Conservation (phyloP, 805 yeast species). For the Diddensiella caesifluorescens region DNA sequence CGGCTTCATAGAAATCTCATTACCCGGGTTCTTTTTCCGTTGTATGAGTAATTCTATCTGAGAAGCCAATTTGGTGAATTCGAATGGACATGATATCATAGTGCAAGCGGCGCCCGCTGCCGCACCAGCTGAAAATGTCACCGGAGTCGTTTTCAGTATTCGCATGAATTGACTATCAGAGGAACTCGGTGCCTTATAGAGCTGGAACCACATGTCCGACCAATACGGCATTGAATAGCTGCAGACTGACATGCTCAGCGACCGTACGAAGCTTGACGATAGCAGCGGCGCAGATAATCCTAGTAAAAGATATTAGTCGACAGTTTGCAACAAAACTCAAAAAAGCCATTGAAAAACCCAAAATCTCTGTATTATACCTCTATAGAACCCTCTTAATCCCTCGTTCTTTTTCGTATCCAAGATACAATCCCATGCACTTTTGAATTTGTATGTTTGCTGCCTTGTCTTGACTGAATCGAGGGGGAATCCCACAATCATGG, state of each 20-base stretch:
- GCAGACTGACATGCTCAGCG: conserved; percentile 61
- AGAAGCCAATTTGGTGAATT: conserved; percentile 73
- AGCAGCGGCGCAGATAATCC: conserved; percentile 59
- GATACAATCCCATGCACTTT: conserved; percentile 53
- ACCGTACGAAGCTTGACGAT: conserved; percentile 54
- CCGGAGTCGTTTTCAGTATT: conserved; percentile 17
- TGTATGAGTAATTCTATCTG: conserved; percentile 51
- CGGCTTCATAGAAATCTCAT: conserved; percentile 16
- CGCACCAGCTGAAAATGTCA: conserved; percentile 47
- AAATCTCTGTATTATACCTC: conserved; percentile 42
- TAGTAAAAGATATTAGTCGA: too few species aligned
- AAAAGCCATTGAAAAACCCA: not conserved
- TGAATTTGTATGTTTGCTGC: conserved; percentile 71
- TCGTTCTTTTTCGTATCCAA: conserved; percentile 50
- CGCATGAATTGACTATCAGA: conserved; percentile 8
- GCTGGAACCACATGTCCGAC: conserved; percentile 16
- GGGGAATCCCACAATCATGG: conserved; percentile 76
- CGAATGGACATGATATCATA: conserved; percentile 73
- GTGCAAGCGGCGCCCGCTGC: conserved; percentile 53
- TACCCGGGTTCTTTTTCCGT: conserved; percentile 27
- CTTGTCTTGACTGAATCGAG: conserved; percentile 82
- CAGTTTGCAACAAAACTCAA: too few species aligned
- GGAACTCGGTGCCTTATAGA: conserved; percentile 16
- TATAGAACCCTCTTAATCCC: conserved; percentile 64
- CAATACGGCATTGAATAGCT: conserved; percentile 44